Evolutionary conservation across 2,329 filamentous ascomycete species (phyloP).

Genomic region (Juglanconis oblonga): DNA sequence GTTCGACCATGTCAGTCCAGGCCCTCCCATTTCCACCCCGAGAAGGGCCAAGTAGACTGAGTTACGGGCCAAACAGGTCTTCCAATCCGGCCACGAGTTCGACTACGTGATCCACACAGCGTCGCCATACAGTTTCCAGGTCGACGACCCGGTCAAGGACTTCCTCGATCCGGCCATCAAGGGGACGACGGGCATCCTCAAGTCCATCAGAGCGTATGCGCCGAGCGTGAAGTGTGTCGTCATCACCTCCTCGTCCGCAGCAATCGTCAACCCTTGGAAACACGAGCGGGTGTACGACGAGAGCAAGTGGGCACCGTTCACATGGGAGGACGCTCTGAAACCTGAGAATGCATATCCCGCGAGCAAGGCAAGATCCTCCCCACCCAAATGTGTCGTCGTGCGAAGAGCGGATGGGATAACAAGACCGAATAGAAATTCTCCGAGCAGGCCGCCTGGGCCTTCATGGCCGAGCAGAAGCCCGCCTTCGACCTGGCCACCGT

Average conservation of each 20-base stretch:
- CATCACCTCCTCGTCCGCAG: constrained; percentile 46
- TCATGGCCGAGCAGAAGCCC: constrained; percentile 53
- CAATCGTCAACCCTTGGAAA: constrained; percentile 36
- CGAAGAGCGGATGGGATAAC: neutral
- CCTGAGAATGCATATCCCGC: constrained; percentile 30
- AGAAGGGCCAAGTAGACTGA: neutral
- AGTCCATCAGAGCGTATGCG: constrained; percentile 42
- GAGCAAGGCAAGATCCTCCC: constrained; percentile 41
- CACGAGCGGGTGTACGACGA: constrained; percentile 39
- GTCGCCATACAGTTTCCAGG: constrained; percentile 68
- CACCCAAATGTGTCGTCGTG: neutral
- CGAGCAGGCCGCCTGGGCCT: constrained; percentile 65
- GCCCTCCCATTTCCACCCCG: neutral
- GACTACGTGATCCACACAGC: constrained; percentile 74
- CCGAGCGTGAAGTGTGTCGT: constrained; percentile 62
- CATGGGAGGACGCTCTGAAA: constrained; percentile 32
- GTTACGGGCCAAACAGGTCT: constrained; percentile 23
- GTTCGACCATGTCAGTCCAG: constrained; percentile 55
- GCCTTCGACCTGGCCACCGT: constrained; percentile 61
- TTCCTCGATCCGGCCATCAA: constrained; percentile 55
- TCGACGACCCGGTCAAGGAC: constrained; percentile 46
- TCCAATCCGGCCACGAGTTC: constrained; percentile 51
- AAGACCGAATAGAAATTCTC: constrained; percentile 47
- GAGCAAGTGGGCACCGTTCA: constrained; percentile 35
- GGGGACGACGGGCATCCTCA: constrained; percentile 48